Evolutionary conservation across 2,329 filamentous ascomycete genomes (phyloP).

Genomic region (Drechslerella dactyloides): DNA sequence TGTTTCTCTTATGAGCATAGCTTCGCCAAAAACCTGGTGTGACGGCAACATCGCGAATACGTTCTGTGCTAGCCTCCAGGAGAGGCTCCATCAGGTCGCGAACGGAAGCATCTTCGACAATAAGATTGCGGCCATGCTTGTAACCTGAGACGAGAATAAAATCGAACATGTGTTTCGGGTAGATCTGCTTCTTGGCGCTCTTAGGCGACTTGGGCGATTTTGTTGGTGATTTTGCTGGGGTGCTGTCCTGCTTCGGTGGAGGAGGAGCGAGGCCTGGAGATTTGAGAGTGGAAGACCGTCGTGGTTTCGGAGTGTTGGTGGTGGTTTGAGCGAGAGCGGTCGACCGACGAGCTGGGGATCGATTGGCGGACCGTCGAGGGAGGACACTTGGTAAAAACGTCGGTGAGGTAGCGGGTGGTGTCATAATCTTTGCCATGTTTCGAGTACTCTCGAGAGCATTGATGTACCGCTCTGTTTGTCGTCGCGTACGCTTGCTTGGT

Average conservation of each 20-base stretch:
- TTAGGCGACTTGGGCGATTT: conserved; percentile 21
- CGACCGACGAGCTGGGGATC: conserved; percentile 26
- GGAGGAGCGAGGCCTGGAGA: conserved; percentile 21
- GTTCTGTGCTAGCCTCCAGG: conserved; percentile 13
- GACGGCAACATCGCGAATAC: conserved; percentile 40
- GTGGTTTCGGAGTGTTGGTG: conserved; percentile 15
- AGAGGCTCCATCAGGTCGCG: conserved; percentile 36
- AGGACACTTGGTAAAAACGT: conserved; percentile 38
- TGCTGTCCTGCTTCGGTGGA: conserved; percentile 19
- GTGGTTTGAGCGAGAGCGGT: conserved; percentile 26
- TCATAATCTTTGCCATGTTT: conserved; percentile 49
- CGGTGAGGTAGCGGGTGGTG: conserved; percentile 41
- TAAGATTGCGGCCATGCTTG: conserved; percentile 40
- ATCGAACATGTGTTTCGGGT: conserved; percentile 28
- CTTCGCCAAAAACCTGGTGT: conserved; percentile 42
- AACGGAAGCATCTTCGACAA: conserved; percentile 23
- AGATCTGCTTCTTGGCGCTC: background rate
- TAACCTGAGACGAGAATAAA: conserved; percentile 37
- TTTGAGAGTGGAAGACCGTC: conserved; percentile 2
- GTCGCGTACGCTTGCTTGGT: conserved; percentile 38
- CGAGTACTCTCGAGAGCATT: conserved; percentile 42
- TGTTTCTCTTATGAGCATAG: conserved; percentile 36
- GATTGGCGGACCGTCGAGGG: conserved; percentile 39
- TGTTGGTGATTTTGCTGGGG: conserved; percentile 7
- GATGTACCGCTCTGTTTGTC: conserved; percentile 47